Base-by-base conservation (phyloP, 2,329 filamentous ascomycete species). In the Atkinsonella texensis region DNA sequence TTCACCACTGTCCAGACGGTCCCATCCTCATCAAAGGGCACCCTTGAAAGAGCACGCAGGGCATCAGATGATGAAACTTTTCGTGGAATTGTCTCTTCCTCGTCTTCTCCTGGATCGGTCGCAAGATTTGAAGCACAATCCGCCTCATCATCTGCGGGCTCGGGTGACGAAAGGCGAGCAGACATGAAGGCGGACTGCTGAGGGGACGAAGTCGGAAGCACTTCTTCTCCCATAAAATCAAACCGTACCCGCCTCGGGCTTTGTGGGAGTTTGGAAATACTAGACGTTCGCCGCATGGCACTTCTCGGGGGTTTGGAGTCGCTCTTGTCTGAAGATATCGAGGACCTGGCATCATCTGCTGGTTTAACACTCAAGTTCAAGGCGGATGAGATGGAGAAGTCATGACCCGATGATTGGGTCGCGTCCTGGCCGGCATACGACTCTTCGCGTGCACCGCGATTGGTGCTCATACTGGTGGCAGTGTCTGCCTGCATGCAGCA, bases 181-280 rank as follows among this genome's bases (percentile, higher is more conserved):
- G 58, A 54, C 49, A 65, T 58, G 59, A 64, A 57, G 54, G 67
- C 62, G 51, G 66, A 57, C 51, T 62, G 55, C 54, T 72, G 70
- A 46, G 79, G 80, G 20, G 79, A 81, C 28, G 74, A 68, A 45
- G 79, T 81, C 18, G 80, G 78, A 52, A 81, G 66, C 38, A 84
- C 77, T 59, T 83, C 79, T 56, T 74, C 68, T 50, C 79, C 80
- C 60, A 74, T 73, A 45, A 83, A 74, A 39, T 81, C 74, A 56
- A 84, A 84, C 46, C 81, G 79, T 52, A 84, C 81, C 53, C 78
- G 73, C 32, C 80, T 74, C n/a, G 77, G 78, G 58, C 78, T 81
- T 43, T 71, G 69, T 6, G 65, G 67, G 50, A 73, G 71, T 48
- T 70, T 74, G 28, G 74, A 72, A 33, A 68, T 71, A 58, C 73